Evolutionary conservation across 2,329 filamentous ascomycete species (phyloP), one percentile per base, ranked within the genome.

Genomic region (Colletotrichum truncatum): DNA sequence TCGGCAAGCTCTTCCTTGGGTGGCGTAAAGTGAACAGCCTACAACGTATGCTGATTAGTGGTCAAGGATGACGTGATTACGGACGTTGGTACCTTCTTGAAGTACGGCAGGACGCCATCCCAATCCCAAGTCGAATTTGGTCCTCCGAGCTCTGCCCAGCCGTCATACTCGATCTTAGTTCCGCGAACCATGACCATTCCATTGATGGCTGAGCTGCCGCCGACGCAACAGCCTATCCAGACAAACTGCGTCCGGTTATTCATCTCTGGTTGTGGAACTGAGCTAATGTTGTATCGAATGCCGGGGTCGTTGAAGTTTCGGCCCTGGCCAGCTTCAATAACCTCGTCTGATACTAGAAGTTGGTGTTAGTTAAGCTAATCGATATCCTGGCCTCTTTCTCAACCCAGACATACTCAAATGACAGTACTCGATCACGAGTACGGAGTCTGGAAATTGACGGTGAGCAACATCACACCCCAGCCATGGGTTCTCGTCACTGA

Each of bases 91-190:
- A 77, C 80, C 70, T 82, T 83, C 28, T 75, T 78, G 63, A 84
- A 79, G 43, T 83, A 84, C 0, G 79, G 81, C 1, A 80, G 70
- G 6, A 85, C 23, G 18, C 71, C 61, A 23, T 72, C 59, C 73
- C 73, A 75, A 8, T 80, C 71, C 74, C 79, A 83, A 12, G 72
- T 74, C 80, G 80, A 84, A 6, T 78, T 81, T 1, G 76, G 70
- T 28, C 82, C 82, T 0, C 82, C 84, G 4, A 85, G 67, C 4
- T 71, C 71, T 26, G 75, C 75, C 82, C 83, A 85, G 2, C 74
- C 73, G 51, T 83, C 73, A 51, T 82, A 82, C 41, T 82, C 80
- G 1, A 71, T 68, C 14, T 70, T 68, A 7, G 73, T 72, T 1
- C 77, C 76, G 12, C 77, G 73, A 28, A 75, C 73, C 69, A 75